Conservation (phyloP, 192 early-diverging fungal species). For the Helicostylum pulchrum region DNA sequence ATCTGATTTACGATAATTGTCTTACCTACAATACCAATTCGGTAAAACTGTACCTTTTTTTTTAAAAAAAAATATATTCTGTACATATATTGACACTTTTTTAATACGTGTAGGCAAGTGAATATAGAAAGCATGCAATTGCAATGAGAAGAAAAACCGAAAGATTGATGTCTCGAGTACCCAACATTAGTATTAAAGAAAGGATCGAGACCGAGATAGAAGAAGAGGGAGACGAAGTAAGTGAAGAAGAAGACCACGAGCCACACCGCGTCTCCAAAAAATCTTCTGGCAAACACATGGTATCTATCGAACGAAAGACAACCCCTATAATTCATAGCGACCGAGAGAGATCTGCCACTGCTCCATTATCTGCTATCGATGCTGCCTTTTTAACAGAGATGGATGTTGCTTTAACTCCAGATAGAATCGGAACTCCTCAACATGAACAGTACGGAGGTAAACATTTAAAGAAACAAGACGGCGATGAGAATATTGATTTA, state of each 20-base stretch:
- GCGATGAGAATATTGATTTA: conserved; percentile 34
- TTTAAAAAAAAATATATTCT: no score
- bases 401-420: background rate
- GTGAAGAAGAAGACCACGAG: conserved; percentile 31
- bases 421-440: background rate
- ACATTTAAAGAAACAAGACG: conserved; percentile 3
- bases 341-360: background rate
- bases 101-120: conserved; percentile 56
- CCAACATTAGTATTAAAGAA: conserved; percentile 76
- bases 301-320: background rate
- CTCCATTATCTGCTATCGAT: background rate
- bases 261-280: background rate
- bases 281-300: background rate
- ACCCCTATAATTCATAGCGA: background rate
- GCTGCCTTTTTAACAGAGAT: background rate
- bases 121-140: conserved; percentile 81
- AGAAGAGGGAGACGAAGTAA: conserved; percentile 58
- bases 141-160: conserved; percentile 77
- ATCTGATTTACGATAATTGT: conserved; percentile 92
- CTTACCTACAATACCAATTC: conserved; percentile 87
- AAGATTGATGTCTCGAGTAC: conserved; percentile 74
- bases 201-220: conserved; percentile 48
- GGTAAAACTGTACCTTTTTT: conserved; percentile 15
- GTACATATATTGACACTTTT: background rate
- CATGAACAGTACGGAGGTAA: conserved; percentile 5